Evolutionary conservation across 2,329 filamentous ascomycete genomes (phyloP).

Genomic region (Sphaerulina vaccinii): DNA sequence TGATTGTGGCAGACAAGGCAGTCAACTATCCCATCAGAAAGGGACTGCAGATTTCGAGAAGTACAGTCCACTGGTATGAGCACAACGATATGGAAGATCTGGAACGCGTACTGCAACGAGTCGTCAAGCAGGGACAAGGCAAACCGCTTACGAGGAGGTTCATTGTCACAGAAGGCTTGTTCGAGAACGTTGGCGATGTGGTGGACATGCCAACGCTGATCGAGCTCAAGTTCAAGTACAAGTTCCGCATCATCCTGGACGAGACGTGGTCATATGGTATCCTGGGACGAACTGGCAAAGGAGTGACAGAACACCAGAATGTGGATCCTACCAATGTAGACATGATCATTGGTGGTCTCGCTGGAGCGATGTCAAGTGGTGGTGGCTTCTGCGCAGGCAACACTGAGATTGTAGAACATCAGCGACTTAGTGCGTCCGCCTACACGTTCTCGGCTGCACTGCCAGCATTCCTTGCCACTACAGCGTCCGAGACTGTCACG

Average conservation of each 20-base stretch:
- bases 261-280: constrained; percentile 98
- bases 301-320: constrained; percentile 93
- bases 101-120: constrained; percentile 77
- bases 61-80: constrained; percentile 88
- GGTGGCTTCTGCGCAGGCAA: constrained; percentile 94
- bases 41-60: constrained; percentile 88
- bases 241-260: constrained; percentile 95
- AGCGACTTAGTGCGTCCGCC: constrained; percentile 85
- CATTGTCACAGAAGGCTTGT: constrained; percentile 92
- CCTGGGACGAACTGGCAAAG: constrained; percentile 84
- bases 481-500: constrained; percentile 84
- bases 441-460: constrained; percentile 96
- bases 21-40: constrained; percentile 94
- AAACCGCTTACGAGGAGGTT: constrained; percentile 90
- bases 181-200: constrained; percentile 85
- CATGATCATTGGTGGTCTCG: constrained; percentile 93
- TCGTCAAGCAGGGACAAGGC: constrained; percentile 82
- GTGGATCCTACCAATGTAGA: constrained; percentile 91
- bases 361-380: constrained; percentile 84
- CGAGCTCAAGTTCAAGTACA: constrained; percentile 92
- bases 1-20: constrained; percentile 91
- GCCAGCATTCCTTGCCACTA: constrained; percentile 92
- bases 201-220: constrained; percentile 84
- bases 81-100: constrained; percentile 96
- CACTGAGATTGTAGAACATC: constrained; percentile 90